These are phyloP conservation scores for Phytophthora cactorum DNA, from an alignment of 352 stramenopile species.

Conservation along the genomic window DNA sequence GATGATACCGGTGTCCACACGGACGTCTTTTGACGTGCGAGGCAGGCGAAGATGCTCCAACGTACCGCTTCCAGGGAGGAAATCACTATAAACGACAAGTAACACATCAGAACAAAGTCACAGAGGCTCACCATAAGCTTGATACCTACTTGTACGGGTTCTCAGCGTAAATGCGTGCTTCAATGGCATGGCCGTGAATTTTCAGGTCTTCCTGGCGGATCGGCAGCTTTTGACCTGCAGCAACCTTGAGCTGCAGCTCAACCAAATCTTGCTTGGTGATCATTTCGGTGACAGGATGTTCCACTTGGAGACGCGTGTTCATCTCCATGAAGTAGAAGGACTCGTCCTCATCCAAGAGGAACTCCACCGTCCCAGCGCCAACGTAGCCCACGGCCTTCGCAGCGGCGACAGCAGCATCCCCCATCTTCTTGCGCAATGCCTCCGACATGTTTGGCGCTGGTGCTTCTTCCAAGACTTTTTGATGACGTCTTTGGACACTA, in stretches of 20 bases:
- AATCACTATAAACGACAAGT: conserved; percentile 59
- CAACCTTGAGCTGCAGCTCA: conserved; percentile 95
- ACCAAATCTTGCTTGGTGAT: conserved; percentile 91
- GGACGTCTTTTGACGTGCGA: conserved; percentile 66
- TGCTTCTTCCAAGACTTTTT: conserved; percentile 96
- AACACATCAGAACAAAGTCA: conserved; percentile 12
- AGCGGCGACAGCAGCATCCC: conserved; percentile 86
- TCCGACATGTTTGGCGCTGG: conserved; percentile 88
- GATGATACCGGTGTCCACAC: conserved; percentile 91
- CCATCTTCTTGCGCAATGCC: conserved; percentile 87
- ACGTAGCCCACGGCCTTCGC: conserved; percentile 93
- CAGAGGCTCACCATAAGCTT: neutral
- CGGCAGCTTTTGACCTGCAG: conserved; percentile 90
- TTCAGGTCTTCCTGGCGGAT: conserved; percentile 90
- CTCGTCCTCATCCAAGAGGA: conserved; percentile 91
- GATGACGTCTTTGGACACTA: conserved; percentile 91
- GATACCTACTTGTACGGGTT: conserved; percentile 88
- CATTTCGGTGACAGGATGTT: conserved; percentile 93
- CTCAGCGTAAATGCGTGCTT: conserved; percentile 95
- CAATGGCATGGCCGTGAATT: conserved; percentile 91
- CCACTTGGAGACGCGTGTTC: conserved; percentile 96
- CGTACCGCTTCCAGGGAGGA: conserved; percentile 90
- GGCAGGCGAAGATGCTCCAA: conserved; percentile 87
- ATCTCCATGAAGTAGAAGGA: conserved; percentile 97
- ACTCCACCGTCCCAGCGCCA: conserved; percentile 94